Evolutionary conservation across 164 flowering plant species (phyloP), one percentile per base, ranked within the genome.

Genomic region (Buxus sempervirens): DNA sequence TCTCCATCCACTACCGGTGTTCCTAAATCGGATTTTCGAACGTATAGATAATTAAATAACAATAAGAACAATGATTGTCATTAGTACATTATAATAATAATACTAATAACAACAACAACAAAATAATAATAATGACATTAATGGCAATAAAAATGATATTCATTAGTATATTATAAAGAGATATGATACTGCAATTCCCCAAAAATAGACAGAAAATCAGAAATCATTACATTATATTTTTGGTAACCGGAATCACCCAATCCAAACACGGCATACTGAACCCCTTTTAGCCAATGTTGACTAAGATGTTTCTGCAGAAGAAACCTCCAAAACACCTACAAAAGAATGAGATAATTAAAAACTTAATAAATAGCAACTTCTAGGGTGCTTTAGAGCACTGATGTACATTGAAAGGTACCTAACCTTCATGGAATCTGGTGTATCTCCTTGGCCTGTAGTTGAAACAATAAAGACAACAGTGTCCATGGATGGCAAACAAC

Each of bases 161-260:
- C 32, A 24, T 38, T 32, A 22, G 38, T 26, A 15, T 6, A 36
- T 21, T 0, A 58, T 16, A 36, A 21, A 62, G 27, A 16, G 62
- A 20, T 5, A 32, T 7, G 38, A 32, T n/a, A 23, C 51, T 10
- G 53, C n/a, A 38, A 38, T 58, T 22, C 57, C 1, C 68, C 28
- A 18, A 45, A 24, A 49, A 56, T 23, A 65, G 54, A 48, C 0
- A 70, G 48, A 55, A 70, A 15, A 18, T 27, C 3, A 60, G 55
- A 58, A 71, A 64, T 16, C 4, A 54, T 82, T 90, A 89, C 99
- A 84, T 93, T 96, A 74, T 88, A 96, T 72, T 93, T 93, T 74
- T 90, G 90, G 81, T 96, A 93, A 58, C 93, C 82, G 67, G 99
- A 96, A 77, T 96, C 99, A 14, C 98, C 99, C 82, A 96, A 76